Evolutionary conservation across 83 land plant species (phyloP).

Genomic region (Thuja plicata): DNA sequence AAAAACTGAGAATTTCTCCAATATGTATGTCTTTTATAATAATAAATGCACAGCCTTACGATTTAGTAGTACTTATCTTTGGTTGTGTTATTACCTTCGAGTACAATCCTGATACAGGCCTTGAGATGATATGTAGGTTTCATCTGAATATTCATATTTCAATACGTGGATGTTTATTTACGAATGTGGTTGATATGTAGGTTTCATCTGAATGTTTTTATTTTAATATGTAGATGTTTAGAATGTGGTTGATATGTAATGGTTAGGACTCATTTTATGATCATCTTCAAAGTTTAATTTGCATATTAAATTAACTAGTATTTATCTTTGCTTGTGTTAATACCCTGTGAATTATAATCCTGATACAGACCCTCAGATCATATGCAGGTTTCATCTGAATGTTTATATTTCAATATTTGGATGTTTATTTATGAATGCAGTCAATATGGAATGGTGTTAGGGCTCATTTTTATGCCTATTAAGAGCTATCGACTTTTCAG

Average conservation of each 20-base stretch:
- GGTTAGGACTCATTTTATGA: neutral
- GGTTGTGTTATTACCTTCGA: neutral
- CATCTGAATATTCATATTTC: no score
- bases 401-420: neutral
- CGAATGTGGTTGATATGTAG: neutral
- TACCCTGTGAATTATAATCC: neutral
- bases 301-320: neutral
- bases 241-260: neutral
- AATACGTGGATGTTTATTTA: no score
- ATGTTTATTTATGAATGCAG: neutral
- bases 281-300: neutral
- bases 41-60: neutral
- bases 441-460: neutral
- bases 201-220: neutral
- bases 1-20: neutral
- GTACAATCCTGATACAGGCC: neutral
- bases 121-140: neutral
- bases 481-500: neutral
- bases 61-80: constrained; percentile 1
- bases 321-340: neutral
- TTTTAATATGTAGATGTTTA: neutral
- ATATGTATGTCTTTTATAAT: neutral
- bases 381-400: neutral
- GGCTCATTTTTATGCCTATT: neutral
- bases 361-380: neutral